phyloP scores from a whole-genome alignment of 1,284 basidiomycete species.

The Blastosporella zonata region DNA sequence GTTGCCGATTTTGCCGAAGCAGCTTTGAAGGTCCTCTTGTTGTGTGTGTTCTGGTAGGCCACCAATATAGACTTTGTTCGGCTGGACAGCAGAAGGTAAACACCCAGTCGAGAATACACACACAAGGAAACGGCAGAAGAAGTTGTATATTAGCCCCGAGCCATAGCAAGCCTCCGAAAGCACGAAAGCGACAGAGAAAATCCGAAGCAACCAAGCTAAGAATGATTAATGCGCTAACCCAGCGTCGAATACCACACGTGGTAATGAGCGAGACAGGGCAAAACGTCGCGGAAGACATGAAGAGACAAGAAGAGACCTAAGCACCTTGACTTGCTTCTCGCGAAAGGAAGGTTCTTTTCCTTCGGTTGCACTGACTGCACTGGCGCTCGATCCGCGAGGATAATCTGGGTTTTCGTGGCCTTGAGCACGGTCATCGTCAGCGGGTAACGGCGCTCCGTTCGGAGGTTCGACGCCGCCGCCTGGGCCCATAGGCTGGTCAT shows the following conservation, averaged over 20 bases:
- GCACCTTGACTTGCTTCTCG: conserved; percentile 87
- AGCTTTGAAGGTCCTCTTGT: conserved; percentile 76
- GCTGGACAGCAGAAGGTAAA: conserved; percentile 72
- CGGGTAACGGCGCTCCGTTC: conserved; percentile 44
- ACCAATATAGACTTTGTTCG: conserved; percentile 87
- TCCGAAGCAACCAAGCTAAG: conserved; percentile 30
- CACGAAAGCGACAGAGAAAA: conserved; percentile 31
- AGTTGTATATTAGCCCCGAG: conserved; percentile 36
- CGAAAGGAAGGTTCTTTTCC: conserved; percentile 50
- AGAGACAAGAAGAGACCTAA: conserved; percentile 61
- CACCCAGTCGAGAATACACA: conserved; percentile 46
- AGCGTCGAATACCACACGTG: conserved; percentile 20
- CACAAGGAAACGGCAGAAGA: conserved; percentile 45
- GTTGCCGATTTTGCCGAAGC: conserved; percentile 80
- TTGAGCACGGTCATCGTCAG: conserved; percentile 41
- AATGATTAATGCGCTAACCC: conserved; percentile 24
- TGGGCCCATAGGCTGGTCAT: conserved; percentile 53
- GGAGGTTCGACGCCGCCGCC: conserved; percentile 40
- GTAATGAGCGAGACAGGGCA: conserved; percentile 20
- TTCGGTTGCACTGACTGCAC: conserved; percentile 39
- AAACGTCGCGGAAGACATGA: conserved; percentile 22
- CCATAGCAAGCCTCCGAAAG: conserved; percentile 33
- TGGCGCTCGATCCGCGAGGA: conserved; percentile 46
- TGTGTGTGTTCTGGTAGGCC: conserved; percentile 82
- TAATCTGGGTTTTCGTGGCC: conserved; percentile 46